Conservation (phyloP, 148 eudicot genomes). For the Limonium bicolor region DNA sequence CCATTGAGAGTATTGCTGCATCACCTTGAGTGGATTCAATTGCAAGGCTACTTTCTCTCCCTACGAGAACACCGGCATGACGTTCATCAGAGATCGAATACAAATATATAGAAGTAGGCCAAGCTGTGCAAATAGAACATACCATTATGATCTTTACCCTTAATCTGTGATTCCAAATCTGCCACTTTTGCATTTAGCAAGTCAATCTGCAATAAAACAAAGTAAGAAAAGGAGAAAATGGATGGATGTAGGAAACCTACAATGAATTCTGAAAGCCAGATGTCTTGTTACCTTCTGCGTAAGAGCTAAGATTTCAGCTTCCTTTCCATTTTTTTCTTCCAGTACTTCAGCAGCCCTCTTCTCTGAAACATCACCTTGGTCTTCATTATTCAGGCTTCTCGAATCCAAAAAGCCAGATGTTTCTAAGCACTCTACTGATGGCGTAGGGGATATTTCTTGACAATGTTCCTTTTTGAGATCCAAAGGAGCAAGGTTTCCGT, state of each 20-base stretch:
- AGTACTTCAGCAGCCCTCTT: conserved; percentile 14
- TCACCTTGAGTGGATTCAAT: conserved; percentile 16
- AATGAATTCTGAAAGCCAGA: neutral
- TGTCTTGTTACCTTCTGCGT: conserved; percentile 44
- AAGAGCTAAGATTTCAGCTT: conserved; percentile 23
- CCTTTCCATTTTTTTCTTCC: conserved; percentile 18
- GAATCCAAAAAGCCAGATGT: conserved; percentile 7
- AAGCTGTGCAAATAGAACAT: conserved; percentile 7
- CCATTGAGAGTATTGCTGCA: conserved; percentile 18
- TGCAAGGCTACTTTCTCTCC: conserved; percentile 12
- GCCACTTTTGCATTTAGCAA: conserved; percentile 36
- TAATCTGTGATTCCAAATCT: conserved; percentile 38
- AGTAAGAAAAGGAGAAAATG: conserved; percentile 5
- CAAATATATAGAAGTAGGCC: neutral
- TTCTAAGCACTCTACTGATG: conserved; percentile 16
- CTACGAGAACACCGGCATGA: conserved; percentile 14
- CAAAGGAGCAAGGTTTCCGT: conserved; percentile 6
- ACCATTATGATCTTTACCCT: conserved; percentile 21
- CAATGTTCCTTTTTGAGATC: conserved; percentile 13
- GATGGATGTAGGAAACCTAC: neutral
- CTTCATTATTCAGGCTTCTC: conserved; percentile 1
- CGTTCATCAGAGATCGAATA: conserved; percentile 4
- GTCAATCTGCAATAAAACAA: conserved; percentile 29
- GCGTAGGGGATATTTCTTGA: conserved; percentile 13
- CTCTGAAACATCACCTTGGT: conserved; percentile 7